Conservation (phyloP, 495 filamentous ascomycete genomes). For the Tetracladium marchalianum region DNA sequence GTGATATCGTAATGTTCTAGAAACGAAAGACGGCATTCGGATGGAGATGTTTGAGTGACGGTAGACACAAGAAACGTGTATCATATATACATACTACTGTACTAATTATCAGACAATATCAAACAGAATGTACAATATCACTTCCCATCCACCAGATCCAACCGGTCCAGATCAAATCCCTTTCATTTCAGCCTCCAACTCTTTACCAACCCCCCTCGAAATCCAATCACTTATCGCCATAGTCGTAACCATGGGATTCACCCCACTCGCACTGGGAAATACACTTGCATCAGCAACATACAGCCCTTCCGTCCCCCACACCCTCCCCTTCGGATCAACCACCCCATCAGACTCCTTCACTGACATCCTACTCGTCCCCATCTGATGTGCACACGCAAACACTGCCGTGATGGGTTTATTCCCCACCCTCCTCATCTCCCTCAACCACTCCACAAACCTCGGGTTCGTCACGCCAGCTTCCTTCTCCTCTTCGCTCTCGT, state of each 20-base stretch:
- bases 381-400: slow-evolving; percentile 68
- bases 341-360: slow-evolving; percentile 49
- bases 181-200: background rate
- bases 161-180: too few species aligned
- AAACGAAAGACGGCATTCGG: too few species aligned
- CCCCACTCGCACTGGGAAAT: slow-evolving; percentile 81
- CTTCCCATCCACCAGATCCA: too few species aligned
- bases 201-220: slow-evolving; percentile 14
- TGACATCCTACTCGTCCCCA: slow-evolving; percentile 85
- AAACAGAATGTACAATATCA: too few species aligned
- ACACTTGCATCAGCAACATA: slow-evolving; percentile 83
- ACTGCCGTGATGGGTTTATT: slow-evolving; percentile 37
- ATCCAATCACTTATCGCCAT: slow-evolving; percentile 58
- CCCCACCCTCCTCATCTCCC: slow-evolving; percentile 36
- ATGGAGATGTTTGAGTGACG: too few species aligned
- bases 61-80: too few species aligned
- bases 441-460: slow-evolving; percentile 59
- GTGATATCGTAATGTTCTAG: too few species aligned
- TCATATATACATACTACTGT: too few species aligned
- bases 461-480: slow-evolving; percentile 52
- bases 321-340: slow-evolving; percentile 62
- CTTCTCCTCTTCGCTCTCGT: background rate
- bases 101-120: too few species aligned
- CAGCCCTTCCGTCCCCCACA: slow-evolving; percentile 66
- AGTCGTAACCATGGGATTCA: slow-evolving; percentile 88